Conservation (phyloP, 805 yeast genomes). For the Candida nonsorbophila region DNA sequence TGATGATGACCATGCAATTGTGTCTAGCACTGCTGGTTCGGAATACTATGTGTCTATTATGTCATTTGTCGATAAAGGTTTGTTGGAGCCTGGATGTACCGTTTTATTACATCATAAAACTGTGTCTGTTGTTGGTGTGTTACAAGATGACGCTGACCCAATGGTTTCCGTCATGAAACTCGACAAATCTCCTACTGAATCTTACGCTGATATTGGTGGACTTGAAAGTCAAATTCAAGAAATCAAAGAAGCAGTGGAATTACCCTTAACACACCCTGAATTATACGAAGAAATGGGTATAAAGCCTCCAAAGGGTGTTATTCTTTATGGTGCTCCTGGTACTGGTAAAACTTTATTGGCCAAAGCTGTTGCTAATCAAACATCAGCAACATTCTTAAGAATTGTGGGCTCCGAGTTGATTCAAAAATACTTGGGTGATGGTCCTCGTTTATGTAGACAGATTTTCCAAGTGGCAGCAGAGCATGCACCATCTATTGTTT, state of each 20-base stretch:
- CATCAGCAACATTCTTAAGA: conserved; percentile 91
- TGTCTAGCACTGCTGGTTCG: conserved; percentile 91
- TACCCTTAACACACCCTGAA: conserved; percentile 95
- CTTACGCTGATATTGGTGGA: conserved; percentile 97
- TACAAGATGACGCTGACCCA: conserved; percentile 97
- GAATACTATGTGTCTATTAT: conserved; percentile 95
- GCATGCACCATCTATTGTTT: conserved; percentile 96
- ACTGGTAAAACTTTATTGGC: conserved; percentile 95
- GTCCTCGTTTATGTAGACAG: conserved; percentile 91
- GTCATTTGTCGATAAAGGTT: conserved; percentile 94
- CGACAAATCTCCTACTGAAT: conserved; percentile 95
- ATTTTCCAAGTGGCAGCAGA: conserved; percentile 95
- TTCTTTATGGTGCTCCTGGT: conserved; percentile 96
- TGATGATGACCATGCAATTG: conserved; percentile 98
- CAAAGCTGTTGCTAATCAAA: conserved; percentile 97
- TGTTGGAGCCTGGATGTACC: conserved; percentile 95
- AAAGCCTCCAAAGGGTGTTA: conserved; percentile 97
- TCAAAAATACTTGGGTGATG: conserved; percentile 96
- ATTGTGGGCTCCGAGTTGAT: conserved; percentile 96
- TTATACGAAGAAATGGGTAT: conserved; percentile 98
- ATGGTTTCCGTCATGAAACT: conserved; percentile 97
- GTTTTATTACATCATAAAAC: conserved; percentile 94
- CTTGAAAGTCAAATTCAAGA: conserved; percentile 94
- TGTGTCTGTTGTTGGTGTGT: conserved; percentile 94
- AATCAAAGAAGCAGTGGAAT: conserved; percentile 93